These are phyloP conservation scores for Scutellaria baicalensis DNA, from an alignment of 257 asterid genomes.

Conservation along the genomic window DNA sequence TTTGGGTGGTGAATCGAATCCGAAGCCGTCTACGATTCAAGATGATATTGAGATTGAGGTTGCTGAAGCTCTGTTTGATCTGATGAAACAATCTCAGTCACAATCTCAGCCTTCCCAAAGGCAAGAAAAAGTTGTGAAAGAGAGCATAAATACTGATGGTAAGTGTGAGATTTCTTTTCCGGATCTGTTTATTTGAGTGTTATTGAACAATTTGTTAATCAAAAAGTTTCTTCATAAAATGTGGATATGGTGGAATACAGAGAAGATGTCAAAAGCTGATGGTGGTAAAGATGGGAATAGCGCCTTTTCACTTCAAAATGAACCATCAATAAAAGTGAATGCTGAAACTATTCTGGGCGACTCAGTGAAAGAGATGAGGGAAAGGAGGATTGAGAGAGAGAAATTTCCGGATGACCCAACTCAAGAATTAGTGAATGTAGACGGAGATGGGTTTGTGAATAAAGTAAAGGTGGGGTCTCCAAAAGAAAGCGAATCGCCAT, in stretches of 20 bases:
- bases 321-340: slow-evolving; percentile 25
- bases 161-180: neutral
- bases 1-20: slow-evolving; percentile 8
- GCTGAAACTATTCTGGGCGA: slow-evolving; percentile 23
- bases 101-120: slow-evolving; percentile 22
- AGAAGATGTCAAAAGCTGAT: slow-evolving; percentile 26
- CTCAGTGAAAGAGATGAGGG: slow-evolving; percentile 17
- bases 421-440: slow-evolving; percentile 26
- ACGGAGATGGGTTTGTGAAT: slow-evolving; percentile 33
- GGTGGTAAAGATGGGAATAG: slow-evolving; percentile 30
- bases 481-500: slow-evolving; percentile 40
- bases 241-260: slow-evolving; percentile 43
- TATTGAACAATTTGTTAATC: neutral
- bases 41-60: slow-evolving; percentile 68
- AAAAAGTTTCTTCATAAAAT: slow-evolving; percentile 5
- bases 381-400: slow-evolving; percentile 31
- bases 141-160: slow-evolving; percentile 22
- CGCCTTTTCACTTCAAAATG: slow-evolving; percentile 24
- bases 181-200: neutral
- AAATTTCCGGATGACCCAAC: slow-evolving; percentile 27
- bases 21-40: slow-evolving; percentile 26
- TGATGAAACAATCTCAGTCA: slow-evolving; percentile 50
- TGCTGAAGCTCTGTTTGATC: slow-evolving; percentile 70
- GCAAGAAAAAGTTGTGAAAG: slow-evolving; percentile 19
- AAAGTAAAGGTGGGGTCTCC: slow-evolving; percentile 36